Conservation (phyloP, 1,139 yeast species). For the Saccharomyces hybrid region DNA sequence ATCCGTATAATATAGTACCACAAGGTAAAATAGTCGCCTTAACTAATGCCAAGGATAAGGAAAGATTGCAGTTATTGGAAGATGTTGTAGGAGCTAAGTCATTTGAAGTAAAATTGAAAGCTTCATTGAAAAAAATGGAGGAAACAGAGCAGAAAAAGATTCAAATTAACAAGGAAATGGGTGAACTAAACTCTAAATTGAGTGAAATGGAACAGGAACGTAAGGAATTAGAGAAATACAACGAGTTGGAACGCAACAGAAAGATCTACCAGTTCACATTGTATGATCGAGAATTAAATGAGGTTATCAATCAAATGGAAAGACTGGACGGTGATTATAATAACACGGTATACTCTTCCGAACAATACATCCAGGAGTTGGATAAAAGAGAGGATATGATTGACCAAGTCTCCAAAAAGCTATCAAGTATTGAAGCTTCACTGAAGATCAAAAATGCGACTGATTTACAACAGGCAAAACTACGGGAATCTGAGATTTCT, state of each 20-base stretch:
- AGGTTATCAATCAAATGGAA: slow-evolving; percentile 54
- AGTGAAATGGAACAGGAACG: slow-evolving; percentile 77
- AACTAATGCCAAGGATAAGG: slow-evolving; percentile 83
- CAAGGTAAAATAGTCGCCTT: slow-evolving; percentile 85
- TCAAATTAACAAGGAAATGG: slow-evolving; percentile 68
- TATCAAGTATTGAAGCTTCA: slow-evolving; percentile 27
- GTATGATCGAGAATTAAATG: slow-evolving; percentile 67
- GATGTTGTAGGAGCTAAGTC: slow-evolving; percentile 95
- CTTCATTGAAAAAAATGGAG: slow-evolving; percentile 72
- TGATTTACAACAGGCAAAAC: slow-evolving; percentile 42
- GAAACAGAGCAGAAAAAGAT: slow-evolving; percentile 62
- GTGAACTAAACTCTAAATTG: slow-evolving; percentile 62
- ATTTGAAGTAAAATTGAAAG: slow-evolving; percentile 74
- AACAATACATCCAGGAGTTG: slow-evolving; percentile 36
- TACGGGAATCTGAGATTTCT: slow-evolving; percentile 39
- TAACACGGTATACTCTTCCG: slow-evolving; percentile 40
- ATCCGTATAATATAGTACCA: slow-evolving; percentile 94
- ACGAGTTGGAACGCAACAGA: slow-evolving; percentile 57
- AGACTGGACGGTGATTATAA: slow-evolving; percentile 54
- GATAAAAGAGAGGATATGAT: slow-evolving; percentile 46
- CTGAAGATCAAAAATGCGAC: slow-evolving; percentile 45
- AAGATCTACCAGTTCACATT: slow-evolving; percentile 70
- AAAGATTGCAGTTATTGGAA: slow-evolving; percentile 68
- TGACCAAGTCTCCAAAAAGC: slow-evolving; percentile 32
- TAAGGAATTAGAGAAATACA: slow-evolving; percentile 63